Base-by-base conservation (phyloP, 495 filamentous ascomycete genomes). In the Penicillium canescens region DNA sequence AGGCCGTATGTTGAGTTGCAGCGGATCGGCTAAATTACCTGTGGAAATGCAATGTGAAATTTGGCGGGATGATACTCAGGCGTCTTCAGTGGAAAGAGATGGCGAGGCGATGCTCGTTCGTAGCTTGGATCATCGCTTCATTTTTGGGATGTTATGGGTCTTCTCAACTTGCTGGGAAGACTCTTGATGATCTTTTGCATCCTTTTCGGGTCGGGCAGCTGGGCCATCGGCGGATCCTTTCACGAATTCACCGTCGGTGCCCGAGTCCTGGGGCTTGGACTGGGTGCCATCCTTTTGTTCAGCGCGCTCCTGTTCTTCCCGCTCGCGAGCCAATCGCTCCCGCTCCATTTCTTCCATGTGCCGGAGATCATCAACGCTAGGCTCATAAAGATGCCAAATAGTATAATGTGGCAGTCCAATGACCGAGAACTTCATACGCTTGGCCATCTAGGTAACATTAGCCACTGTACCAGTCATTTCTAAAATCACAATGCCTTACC, bases 321-420 rank as follows among this genome's bases (percentile, higher is more conserved):
- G 69, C 66, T 96, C 92, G 26, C 80, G 85, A 24, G 81, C 83
- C 51, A 84, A 75, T 28, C 85, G 82, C 60, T 96, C 91, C 50
- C 82, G 70, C 60, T 96, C 90, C 90, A 96, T 95, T 73, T 96
- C 88, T 77, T 91, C 93, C 95, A 99, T 99, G 58, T 97, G 95
- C 46, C 89, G 85, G 45, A 98, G 88, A 61, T 99, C 95, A 62
- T 99, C 95, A 10, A 96, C 90, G 55, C 90, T 96, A 11, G 95
- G 95, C 68, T 99, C 95, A 75, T 99, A 99, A 46, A 97, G 77
- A 86, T 99, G 95, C 95, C 95, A 99, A 51, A 99, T 96, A 0
- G 92, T 96, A 69, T 99, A 99, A 63, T 99, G 95, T 6, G 95
- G 95, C 35, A 99, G 78, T 3, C 95, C 95, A 54, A 98, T 85